Percentiles rank a stretch among this genome's conserved stretches.
phyloP scores from a whole-genome alignment of 2,329 filamentous ascomycete genomes.

The Camillea tinctor region DNA sequence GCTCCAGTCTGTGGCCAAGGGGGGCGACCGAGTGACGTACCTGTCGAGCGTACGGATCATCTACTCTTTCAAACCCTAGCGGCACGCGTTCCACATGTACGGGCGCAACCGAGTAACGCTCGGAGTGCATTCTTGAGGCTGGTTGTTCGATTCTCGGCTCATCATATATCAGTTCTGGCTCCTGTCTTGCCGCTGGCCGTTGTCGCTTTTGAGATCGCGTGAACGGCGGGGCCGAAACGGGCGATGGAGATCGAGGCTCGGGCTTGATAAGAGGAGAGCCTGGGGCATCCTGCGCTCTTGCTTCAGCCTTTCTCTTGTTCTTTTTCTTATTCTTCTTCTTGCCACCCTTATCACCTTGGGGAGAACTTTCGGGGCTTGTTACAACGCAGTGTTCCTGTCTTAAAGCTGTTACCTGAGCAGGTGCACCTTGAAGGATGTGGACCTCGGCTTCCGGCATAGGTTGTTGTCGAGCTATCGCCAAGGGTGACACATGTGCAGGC shows the following conservation, averaged over 20 bases:
- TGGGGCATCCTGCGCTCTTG: conserved; percentile 46
- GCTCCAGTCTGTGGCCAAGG: conserved; percentile 25
- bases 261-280: conserved; percentile 59
- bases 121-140: conserved; percentile 35
- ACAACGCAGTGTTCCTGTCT: conserved; percentile 47
- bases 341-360: conserved; percentile 46
- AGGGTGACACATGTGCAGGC: conserved; percentile 65
- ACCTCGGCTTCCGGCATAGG: conserved; percentile 32
- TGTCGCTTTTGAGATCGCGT: conserved; percentile 57
- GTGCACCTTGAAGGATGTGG: conserved; percentile 38
- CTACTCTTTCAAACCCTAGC: conserved; percentile 35
- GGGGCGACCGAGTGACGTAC: conserved; percentile 31
- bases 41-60: conserved; percentile 29
- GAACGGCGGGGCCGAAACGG: conserved; percentile 51
- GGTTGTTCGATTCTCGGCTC: conserved; percentile 46
- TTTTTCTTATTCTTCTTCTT: conserved; percentile 56
- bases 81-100: conserved; percentile 22
- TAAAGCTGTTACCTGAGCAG: conserved; percentile 58
- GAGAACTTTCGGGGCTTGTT: conserved; percentile 61
- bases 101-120: conserved; percentile 26
- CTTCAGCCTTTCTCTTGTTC: conserved; percentile 51
- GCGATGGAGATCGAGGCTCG: conserved; percentile 64
- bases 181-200: conserved; percentile 45
- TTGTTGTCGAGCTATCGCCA: conserved; percentile 46
- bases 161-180: conserved; percentile 41